phyloP scores from a whole-genome alignment of 2,329 filamentous ascomycete genomes.

The Colletotrichum chrysophilum region DNA sequence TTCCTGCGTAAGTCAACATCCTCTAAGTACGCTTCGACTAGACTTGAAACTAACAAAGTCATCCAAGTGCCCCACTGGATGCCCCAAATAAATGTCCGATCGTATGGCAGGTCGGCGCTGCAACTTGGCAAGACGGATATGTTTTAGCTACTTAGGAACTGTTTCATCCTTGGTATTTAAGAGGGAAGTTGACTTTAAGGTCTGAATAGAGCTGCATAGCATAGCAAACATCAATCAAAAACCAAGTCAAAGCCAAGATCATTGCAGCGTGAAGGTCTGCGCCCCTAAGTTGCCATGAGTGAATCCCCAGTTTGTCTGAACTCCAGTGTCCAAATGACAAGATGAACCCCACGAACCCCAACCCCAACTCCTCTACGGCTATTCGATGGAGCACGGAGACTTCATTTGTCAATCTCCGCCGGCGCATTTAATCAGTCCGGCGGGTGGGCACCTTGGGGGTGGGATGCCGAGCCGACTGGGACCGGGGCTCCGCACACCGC shows the following conservation, averaged over 20 bases:
- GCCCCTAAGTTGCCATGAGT: no score
- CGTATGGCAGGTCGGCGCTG: neutral
- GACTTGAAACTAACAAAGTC: neutral
- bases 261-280: no score
- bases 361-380: neutral
- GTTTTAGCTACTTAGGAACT: neutral
- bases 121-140: neutral
- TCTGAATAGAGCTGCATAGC: accelerated
- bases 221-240: neutral
- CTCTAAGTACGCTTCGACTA: no score
- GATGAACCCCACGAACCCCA: neutral
- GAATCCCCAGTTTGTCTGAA: neutral
- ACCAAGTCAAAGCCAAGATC: neutral
- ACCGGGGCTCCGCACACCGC: neutral
- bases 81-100: neutral
- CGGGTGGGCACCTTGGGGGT: neutral
- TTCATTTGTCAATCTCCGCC: neutral
- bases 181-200: no score
- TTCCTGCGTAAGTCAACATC: neutral
- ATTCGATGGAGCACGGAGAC: neutral
- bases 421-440: neutral
- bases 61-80: neutral
- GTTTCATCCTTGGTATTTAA: neutral
- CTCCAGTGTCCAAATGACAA: neutral
- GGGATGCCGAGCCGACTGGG: neutral